phyloP scores from a whole-genome alignment of 2,329 filamentous ascomycete species.

The Calonectria montana region DNA sequence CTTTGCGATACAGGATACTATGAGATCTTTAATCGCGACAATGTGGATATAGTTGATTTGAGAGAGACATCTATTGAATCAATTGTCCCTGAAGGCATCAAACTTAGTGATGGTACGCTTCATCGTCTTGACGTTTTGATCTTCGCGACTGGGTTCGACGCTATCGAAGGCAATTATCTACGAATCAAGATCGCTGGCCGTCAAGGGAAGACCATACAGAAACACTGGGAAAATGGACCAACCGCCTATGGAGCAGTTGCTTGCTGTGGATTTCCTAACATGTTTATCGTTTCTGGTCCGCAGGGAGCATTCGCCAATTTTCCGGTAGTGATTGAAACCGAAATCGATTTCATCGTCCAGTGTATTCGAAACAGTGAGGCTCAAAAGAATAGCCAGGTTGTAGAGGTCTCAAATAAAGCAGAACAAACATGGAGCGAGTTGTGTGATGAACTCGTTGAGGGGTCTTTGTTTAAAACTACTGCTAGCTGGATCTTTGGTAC shows the following conservation, averaged over 20 bases:
- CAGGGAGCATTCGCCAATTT: conserved; percentile 23
- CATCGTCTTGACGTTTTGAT: conserved; percentile 51
- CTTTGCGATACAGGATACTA: conserved; percentile 58
- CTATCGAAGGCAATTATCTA: conserved; percentile 31
- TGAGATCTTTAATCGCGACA: conserved; percentile 59
- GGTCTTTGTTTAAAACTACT: conserved; percentile 15
- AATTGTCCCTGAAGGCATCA: conserved; percentile 51
- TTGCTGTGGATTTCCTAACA: conserved; percentile 16
- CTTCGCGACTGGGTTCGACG: conserved; percentile 57
- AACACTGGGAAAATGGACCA: conserved; percentile 1
- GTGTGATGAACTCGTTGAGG: conserved; percentile 6
- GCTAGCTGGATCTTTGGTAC: conserved; percentile 22
- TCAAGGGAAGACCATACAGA: neutral
- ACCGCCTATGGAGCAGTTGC: neutral
- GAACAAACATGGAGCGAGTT: neutral
- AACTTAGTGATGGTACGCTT: conserved; percentile 44
- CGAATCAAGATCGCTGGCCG: conserved; percentile 3
- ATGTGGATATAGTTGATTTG: conserved; percentile 61
- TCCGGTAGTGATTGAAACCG: conserved; percentile 15
- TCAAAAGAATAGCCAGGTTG: neutral
- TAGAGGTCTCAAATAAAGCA: neutral
- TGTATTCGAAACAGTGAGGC: conserved; percentile 5
- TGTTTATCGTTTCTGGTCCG: conserved; percentile 20
- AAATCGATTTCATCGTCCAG: conserved; percentile 19
- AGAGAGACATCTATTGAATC: conserved; percentile 53